phyloP scores from a whole-genome alignment of 1,139 yeast genomes.

The Suhomyces choctaworum region DNA sequence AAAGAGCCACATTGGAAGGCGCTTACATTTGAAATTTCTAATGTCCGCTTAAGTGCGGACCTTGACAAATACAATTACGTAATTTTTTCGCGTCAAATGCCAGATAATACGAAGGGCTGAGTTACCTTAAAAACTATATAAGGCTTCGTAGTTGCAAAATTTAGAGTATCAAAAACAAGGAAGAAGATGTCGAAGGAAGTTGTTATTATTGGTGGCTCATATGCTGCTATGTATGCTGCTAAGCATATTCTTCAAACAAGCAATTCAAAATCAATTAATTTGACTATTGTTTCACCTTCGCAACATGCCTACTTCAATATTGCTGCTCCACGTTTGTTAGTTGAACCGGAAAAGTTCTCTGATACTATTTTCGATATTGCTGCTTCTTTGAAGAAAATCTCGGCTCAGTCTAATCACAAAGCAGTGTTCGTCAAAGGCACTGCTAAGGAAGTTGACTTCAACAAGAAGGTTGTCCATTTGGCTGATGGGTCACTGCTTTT shows the following conservation, averaged over 20 bases:
- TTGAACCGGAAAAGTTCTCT: slow-evolving; percentile 24
- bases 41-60: not conserved
- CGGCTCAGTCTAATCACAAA: slow-evolving; percentile 15
- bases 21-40: not conserved
- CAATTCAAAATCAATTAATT: slow-evolving; percentile 5
- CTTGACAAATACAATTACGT: slow-evolving; percentile 1
- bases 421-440: slow-evolving; percentile 20
- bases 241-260: slow-evolving; percentile 15
- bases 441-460: slow-evolving; percentile 28
- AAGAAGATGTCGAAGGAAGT: slow-evolving; percentile 15
- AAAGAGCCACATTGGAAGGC: too few relatives aligned
- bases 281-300: slow-evolving; percentile 21
- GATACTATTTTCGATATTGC: slow-evolving; percentile 23
- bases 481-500: slow-evolving; percentile 9
- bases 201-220: slow-evolving; percentile 40
- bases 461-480: slow-evolving; percentile 15
- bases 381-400: slow-evolving; percentile 17
- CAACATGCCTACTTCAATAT: slow-evolving; percentile 22
- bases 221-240: slow-evolving; percentile 31
- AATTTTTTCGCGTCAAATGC: too few relatives aligned
- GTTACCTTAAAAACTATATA: too few relatives aligned
- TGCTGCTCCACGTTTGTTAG: slow-evolving; percentile 34
- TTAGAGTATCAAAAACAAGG: too few relatives aligned
- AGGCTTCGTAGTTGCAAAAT: too few relatives aligned
- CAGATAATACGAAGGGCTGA: too few relatives aligned